Evolutionary conservation across 306 rosid genomes (phyloP), one percentile per base, ranked within the genome.

Genomic region (Abrus precatorius): DNA sequence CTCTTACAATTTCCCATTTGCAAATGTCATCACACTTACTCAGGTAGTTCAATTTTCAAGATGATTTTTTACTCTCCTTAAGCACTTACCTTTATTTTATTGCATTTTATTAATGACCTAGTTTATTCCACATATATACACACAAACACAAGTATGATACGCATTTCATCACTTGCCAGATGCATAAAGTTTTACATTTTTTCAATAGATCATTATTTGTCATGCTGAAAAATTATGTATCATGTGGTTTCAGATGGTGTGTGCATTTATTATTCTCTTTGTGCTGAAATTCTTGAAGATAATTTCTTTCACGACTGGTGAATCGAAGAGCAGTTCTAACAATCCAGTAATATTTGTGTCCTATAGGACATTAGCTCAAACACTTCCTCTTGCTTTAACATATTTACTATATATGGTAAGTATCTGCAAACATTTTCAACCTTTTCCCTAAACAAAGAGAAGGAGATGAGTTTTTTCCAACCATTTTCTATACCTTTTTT

Each of bases 351-450:
- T 69, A 33, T 79, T 89, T 20, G 86, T 92, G 55, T 76, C 92
- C 6, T 54, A 83, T 43, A 85, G 53, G 85, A 86, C 85, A 74
- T 61, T 90, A 77, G 80, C 40, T 60, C 88, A 81, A 60, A 86
- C 92, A 38, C 78, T 90, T 85, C 97, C 95, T 63, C 92, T 92
- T 59, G 88, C 92, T 47, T 54, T 90, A 54, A 77, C 90, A 20
- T 92, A 87, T 75, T 83, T 92, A 86, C 80, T 89, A 55, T 90
- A 74, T 76, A 90, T 90, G 90, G 97, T 90, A 81, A 80, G 91
- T 68, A 75, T 38, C 32, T 64, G 14, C 9, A 29, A 72, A 28
- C 12, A 36, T 60, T 57, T 80, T 64, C 28, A 1, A 7, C 6
- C 6, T 0, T 76, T 47, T 60, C 41, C 5, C 7, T 79, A 34